Conservation (phyloP, 2,329 filamentous ascomycete species). For the Aspergillus alliaceus region DNA sequence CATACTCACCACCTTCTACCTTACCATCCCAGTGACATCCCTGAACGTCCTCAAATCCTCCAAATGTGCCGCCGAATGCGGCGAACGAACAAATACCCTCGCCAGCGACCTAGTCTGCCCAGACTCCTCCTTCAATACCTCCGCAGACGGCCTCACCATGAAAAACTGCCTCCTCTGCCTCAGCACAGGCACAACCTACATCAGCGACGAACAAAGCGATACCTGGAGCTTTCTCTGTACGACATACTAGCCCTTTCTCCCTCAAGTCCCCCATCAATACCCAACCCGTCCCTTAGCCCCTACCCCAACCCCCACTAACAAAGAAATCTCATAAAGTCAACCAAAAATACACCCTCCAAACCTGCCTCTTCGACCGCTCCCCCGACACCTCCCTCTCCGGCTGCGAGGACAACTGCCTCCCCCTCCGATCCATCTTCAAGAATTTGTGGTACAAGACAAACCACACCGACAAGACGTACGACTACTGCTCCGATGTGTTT, state of each 20-base stretch:
- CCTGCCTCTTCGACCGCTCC: neutral
- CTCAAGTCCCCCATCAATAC: too few species aligned
- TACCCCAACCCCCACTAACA: neutral
- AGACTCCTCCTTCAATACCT: neutral
- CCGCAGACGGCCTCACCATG: neutral
- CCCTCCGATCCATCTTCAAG: neutral
- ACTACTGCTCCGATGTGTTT: neutral
- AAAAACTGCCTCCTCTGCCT: constrained; percentile 1
- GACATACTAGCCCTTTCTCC: too few species aligned
- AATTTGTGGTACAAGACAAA: neutral
- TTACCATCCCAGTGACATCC: neutral
- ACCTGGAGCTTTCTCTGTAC: neutral
- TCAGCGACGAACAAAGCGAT: neutral
- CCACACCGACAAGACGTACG: neutral
- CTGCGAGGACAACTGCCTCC: neutral
- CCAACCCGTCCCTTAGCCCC: too few species aligned
- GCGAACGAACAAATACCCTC: neutral
- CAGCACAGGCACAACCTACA: constrained; percentile 1
- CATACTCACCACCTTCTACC: neutral
- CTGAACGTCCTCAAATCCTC: neutral
- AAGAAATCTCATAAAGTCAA: neutral
- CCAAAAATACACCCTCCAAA: constrained; percentile 4
- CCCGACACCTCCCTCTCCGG: neutral
- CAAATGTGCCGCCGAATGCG: neutral
- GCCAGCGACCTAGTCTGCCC: neutral